Evolutionary conservation across 2,329 filamentous ascomycete genomes (phyloP), one percentile per base, ranked within the genome.

Genomic region (Aspergillus vadensis): DNA sequence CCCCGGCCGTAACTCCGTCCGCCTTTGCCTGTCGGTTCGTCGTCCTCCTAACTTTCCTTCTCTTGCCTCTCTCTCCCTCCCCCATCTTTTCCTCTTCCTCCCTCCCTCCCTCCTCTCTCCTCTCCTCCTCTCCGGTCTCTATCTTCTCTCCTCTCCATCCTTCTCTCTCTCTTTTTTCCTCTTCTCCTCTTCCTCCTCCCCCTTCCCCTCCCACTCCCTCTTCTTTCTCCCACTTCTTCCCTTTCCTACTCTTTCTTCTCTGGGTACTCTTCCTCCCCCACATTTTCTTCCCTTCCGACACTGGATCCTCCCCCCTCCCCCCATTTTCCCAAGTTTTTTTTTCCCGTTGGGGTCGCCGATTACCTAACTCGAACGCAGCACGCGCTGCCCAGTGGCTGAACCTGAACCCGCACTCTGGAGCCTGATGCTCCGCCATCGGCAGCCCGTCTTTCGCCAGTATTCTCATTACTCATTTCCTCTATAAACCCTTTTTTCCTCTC

Each of bases 381-480:
- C 62, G 53, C 61, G 56, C 60, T 51, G 55, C 55, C 60, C 60
- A 61, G 60, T 65, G 65, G 63, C 63, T 61, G 57, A 61, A 58
- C 41, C 25, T 61, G 53, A 65, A 62, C 60, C 65, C 65, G 64
- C 65, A 59, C 61, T 60, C 60, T 66, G 61, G 61, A 62, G 63
- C 66, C 63, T 62, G 54, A 64, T 53, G 58, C 61, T 67, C 66
- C 66, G 66, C 66, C 66, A 65, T 68, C 66, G 65, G 64, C 63
- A 59, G 51, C 65, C 59, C 64, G 50, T 63, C 62, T 55, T 58
- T 56, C 54, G 53, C 56, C 63, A 63, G 48, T 56, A 54, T 60
- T 62, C 59, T 25, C 56, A 62, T 65, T 63, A 65, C 62, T 65
- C 65, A 63, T 67, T 60, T 48, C 53, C 54, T 55, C 39, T 47